Evolutionary conservation across 345 rosid genomes (phyloP), one percentile per base, ranked within the genome.

Genomic region (Excoecaria agallocha): DNA sequence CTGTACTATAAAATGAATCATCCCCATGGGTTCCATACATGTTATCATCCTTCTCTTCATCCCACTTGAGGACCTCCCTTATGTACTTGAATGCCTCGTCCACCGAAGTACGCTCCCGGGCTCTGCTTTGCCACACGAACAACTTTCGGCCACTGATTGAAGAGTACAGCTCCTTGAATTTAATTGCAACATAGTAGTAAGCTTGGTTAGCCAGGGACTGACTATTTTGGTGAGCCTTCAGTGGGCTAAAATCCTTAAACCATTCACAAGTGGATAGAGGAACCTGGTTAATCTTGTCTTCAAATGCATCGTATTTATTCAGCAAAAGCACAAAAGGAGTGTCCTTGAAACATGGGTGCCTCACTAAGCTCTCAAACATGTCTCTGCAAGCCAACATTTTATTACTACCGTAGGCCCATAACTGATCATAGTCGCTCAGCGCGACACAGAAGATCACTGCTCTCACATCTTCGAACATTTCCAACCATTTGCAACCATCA

Each of bases 381-480:
- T 87, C 84, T 55, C 85, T 80, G 86, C 85, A 78, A 0, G 79
- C 86, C 52, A 85, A 30, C 88, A 89, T 89, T 78, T 89, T 87
- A 71, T 89, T 89, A n/a, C 62, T 10, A 62, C 85, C 82, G 24
- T 50, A 56, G 45, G 75, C 45, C 70, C 69, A 82, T 54, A 65
- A 77, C 77, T 84, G 84, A 49, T 87, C 93, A 58, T 89, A 89
- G 72, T 89, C 93, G 5, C 88, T 85, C 72, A 89, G 67, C n/a
- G 93, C 83, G 51, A 87, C 82, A 24, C 89, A 87, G 85, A 89
- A 87, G 57, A 84, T 80, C 70, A 89, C 84, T 19, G 82, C 88
- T 58, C 89, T 79, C 51, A 82, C 84, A 11, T 89, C 90, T 83
- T 87, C 90, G 68, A 89, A 89, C 93, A 89, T 89, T 73, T 84